Conservation (phyloP, 2,329 filamentous ascomycete genomes). For the Aspergillus ruber region DNA sequence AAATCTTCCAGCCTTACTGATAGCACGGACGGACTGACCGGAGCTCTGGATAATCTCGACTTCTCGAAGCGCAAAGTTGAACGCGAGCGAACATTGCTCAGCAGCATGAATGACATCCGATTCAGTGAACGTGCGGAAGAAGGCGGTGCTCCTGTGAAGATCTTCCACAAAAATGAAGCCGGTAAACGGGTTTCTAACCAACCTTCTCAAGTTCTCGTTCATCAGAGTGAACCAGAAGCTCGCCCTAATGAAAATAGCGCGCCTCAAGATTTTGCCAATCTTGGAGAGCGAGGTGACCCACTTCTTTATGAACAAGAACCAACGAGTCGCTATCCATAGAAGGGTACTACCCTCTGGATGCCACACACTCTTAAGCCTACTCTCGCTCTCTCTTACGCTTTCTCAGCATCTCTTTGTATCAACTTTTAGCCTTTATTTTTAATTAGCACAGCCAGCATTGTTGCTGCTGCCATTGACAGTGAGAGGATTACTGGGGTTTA, state of each 20-base stretch:
- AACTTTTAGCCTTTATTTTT: neutral
- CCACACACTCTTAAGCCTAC: neutral
- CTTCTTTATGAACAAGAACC: constrained; percentile 63
- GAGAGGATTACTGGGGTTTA: neutral
- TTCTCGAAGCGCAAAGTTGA: constrained; percentile 74
- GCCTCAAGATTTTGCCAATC: constrained; percentile 69
- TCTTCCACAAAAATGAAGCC: constrained; percentile 65
- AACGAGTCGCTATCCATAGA: constrained; percentile 30
- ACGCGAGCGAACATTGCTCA: constrained; percentile 79
- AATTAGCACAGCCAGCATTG: neutral
- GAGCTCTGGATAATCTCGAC: constrained; percentile 74
- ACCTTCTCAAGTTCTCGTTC: constrained; percentile 22
- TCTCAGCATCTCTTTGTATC: neutral
- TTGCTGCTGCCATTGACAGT: neutral
- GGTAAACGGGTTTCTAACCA: constrained; percentile 42
- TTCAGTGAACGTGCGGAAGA: constrained; percentile 52
- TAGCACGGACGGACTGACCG: constrained; percentile 86
- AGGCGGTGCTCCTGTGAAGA: constrained; percentile 59
- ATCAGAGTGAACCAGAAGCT: constrained; percentile 44
- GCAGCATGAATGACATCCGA: constrained; percentile 70
- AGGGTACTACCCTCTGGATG: neutral
- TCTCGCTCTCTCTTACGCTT: neutral
- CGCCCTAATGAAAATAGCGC: constrained; percentile 62
- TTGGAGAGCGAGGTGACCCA: constrained; percentile 83
- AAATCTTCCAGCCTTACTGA: constrained; percentile 59